Conservation (phyloP, 176 grass and related monocot species). For the Urochloa ruziziensis region DNA sequence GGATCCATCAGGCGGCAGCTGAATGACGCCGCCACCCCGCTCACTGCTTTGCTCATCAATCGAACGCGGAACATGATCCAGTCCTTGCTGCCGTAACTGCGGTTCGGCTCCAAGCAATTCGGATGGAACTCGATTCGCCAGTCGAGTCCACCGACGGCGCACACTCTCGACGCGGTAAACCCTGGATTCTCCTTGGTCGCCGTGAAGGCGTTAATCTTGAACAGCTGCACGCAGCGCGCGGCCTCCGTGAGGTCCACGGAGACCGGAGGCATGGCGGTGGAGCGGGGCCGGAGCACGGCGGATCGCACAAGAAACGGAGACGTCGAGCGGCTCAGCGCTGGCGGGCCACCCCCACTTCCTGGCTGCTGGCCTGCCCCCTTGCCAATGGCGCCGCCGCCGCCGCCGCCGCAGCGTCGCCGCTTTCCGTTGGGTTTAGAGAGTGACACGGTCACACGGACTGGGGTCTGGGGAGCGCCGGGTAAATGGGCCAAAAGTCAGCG, state of each 20-base stretch:
- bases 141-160: neutral
- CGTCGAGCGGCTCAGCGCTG: neutral
- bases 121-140: neutral
- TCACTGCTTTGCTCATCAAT: neutral
- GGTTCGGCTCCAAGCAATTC: neutral
- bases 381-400: neutral
- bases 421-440: neutral
- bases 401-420: too few relatives aligned
- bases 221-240: neutral
- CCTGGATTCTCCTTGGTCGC: neutral
- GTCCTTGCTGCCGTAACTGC: neutral
- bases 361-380: neutral
- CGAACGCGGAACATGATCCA: neutral
- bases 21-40: neutral
- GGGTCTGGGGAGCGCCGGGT: too few relatives aligned
- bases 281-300: neutral
- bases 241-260: neutral
- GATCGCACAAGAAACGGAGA: neutral
- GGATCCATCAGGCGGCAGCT: neutral
- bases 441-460: too few relatives aligned
- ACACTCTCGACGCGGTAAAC: neutral
- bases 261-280: neutral
- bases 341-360: neutral
- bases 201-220: constrained; percentile 14
- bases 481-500: neutral